Conservation (phyloP, 495 filamentous ascomycete species). For the Lasiosphaeria hispida region DNA sequence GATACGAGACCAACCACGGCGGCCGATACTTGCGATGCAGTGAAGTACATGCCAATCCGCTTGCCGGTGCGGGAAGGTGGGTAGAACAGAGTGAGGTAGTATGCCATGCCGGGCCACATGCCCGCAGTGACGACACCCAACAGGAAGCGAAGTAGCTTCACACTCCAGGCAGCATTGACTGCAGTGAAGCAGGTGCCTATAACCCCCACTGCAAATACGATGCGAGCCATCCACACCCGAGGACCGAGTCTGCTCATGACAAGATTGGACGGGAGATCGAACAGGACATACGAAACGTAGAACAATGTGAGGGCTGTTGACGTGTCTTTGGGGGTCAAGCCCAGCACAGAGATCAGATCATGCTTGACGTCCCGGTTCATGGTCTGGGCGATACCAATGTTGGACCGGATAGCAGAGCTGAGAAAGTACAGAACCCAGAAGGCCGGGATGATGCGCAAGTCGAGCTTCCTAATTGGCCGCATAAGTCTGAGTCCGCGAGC, state of each 20-base stretch:
- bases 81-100: slow-evolving; percentile 90
- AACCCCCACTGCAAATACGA: slow-evolving; percentile 82
- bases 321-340: slow-evolving; percentile 68
- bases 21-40: slow-evolving; percentile 83
- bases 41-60: slow-evolving; percentile 85
- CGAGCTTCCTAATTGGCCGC: slow-evolving; percentile 59
- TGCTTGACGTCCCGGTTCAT: slow-evolving; percentile 73
- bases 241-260: slow-evolving; percentile 83
- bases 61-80: slow-evolving; percentile 83
- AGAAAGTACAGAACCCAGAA: slow-evolving; percentile 95
- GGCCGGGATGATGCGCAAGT: slow-evolving; percentile 80
- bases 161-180: slow-evolving; percentile 77
- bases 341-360: slow-evolving; percentile 64
- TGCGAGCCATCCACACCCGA: slow-evolving; percentile 88
- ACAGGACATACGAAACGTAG: slow-evolving; percentile 87
- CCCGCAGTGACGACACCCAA: slow-evolving; percentile 86
- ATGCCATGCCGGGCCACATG: slow-evolving; percentile 95
- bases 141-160: slow-evolving; percentile 86
- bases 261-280: slow-evolving; percentile 86
- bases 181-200: slow-evolving; percentile 80
- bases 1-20: slow-evolving; percentile 88
- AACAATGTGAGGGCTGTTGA: slow-evolving; percentile 83
- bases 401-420: slow-evolving; percentile 85
- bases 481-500: not conserved
- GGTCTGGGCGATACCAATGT: slow-evolving; percentile 85